A percentile compares a stretch with the other conserved stretches of the same genome.
phyloP scores from a whole-genome alignment of 225 moss, liverwort and hornwort genomes.

The Rhytidiadelphus loreus region DNA sequence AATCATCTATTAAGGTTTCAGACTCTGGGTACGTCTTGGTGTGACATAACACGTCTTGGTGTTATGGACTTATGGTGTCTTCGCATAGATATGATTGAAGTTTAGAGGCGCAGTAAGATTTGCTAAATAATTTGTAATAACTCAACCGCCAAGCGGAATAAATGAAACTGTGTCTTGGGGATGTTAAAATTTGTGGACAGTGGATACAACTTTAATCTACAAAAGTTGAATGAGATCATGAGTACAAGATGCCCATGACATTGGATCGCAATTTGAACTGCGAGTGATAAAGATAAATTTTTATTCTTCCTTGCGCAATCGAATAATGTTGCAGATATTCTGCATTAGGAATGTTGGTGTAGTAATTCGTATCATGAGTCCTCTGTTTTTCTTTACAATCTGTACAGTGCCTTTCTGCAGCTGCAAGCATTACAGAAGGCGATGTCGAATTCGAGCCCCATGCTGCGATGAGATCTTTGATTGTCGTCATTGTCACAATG shows the following conservation, averaged over 20 bases:
- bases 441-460: constrained; percentile 80
- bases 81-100: background rate
- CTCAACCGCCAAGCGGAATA: background rate
- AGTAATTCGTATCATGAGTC: background rate
- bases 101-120: background rate
- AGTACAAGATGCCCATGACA: background rate
- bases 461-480: constrained; percentile 85
- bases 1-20: background rate
- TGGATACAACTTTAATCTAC: background rate
- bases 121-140: background rate
- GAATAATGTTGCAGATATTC: background rate
- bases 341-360: background rate
- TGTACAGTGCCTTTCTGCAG: constrained; percentile 16
- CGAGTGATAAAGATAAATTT: background rate
- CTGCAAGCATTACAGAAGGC: constrained; percentile 71
- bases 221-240: background rate
- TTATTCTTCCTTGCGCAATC: background rate
- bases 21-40: background rate
- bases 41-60: background rate
- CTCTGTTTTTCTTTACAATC: background rate
- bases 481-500: constrained; percentile 96
- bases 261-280: background rate
- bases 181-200: background rate
- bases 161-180: background rate
- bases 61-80: background rate